These are phyloP conservation scores for Hemileccinum rubropunctum DNA, from an alignment of 768 basidiomycete genomes.

Conservation along the genomic window DNA sequence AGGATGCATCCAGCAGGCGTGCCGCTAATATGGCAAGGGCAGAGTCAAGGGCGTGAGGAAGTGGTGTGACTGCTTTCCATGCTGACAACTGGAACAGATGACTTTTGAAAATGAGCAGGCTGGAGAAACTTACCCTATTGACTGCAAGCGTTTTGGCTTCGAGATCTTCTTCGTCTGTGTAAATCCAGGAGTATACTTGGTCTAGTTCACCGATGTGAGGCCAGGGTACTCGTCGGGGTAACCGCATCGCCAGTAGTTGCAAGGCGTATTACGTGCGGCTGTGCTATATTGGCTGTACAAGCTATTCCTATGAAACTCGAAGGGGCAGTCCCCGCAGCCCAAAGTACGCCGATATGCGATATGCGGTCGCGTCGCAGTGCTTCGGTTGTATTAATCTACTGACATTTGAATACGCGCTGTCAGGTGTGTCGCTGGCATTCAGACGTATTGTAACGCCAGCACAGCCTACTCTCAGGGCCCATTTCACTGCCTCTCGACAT, in stretches of 20 bases:
- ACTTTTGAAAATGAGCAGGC: conserved; percentile 1
- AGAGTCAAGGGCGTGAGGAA: conserved; percentile 84
- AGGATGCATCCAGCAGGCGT: conserved; percentile 51
- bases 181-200: conserved; percentile 75
- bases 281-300: neutral
- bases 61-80: conserved; percentile 68
- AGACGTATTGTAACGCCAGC: neutral
- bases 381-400: too few relatives aligned
- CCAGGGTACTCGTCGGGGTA: conserved; percentile 85
- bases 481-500: conserved; percentile 20
- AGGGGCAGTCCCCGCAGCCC: too few relatives aligned
- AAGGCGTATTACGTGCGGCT: neutral
- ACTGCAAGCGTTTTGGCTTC: conserved; percentile 58
- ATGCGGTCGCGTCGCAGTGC: too few relatives aligned
- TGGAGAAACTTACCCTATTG: conserved; percentile 50
- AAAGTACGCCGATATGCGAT: too few relatives aligned
- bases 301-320: too few relatives aligned
- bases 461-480: too few relatives aligned
- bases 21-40: conserved; percentile 60
- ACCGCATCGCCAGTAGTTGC: conserved; percentile 45
- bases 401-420: too few relatives aligned
- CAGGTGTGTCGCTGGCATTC: neutral
- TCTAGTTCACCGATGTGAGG: conserved; percentile 65
- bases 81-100: conserved; percentile 58
- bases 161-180: conserved; percentile 56